A percentile compares a stretch with the other conserved stretches of the same genome.
Conservation (phyloP, 257 asterid species). For the Solanum boliviense region DNA sequence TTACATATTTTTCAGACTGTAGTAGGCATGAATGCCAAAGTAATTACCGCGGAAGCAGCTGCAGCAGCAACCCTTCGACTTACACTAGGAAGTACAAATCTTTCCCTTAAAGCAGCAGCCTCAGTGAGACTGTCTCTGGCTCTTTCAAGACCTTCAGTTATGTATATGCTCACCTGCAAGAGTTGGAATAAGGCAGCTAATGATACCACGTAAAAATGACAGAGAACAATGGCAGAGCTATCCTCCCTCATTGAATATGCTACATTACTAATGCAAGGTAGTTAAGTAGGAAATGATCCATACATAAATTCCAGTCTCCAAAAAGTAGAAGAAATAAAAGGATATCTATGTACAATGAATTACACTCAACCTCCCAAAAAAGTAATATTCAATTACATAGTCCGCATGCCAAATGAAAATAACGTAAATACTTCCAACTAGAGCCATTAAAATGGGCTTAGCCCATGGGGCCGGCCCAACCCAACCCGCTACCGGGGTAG, state of each 20-base stretch:
- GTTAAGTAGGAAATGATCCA: background rate
- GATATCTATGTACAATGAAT: background rate
- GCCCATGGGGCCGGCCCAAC: background rate
- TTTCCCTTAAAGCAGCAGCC: conserved; percentile 95
- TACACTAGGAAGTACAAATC: conserved; percentile 75
- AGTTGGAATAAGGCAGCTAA: conserved; percentile 7
- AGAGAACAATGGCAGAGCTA: background rate
- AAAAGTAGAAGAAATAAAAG: background rate
- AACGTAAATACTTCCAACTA: background rate
- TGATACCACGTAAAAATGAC: background rate
- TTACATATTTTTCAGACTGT: background rate
- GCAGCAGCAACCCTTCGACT: conserved; percentile 98
- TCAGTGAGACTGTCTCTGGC: conserved; percentile 88
- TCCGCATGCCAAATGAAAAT: background rate
- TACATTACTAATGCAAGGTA: background rate
- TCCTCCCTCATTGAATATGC: background rate
- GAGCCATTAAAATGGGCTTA: background rate
- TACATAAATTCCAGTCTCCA: background rate
- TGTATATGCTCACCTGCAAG: conserved; percentile 69
- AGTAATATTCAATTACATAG: background rate
- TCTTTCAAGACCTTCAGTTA: conserved; percentile 96
- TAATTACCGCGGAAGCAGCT: conserved; percentile 92
- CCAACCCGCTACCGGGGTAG: background rate
- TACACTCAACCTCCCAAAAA: background rate
- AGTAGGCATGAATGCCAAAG: conserved; percentile 6